Conservation (phyloP, 768 basidiomycete species). For the Pleurotus sapidus region DNA sequence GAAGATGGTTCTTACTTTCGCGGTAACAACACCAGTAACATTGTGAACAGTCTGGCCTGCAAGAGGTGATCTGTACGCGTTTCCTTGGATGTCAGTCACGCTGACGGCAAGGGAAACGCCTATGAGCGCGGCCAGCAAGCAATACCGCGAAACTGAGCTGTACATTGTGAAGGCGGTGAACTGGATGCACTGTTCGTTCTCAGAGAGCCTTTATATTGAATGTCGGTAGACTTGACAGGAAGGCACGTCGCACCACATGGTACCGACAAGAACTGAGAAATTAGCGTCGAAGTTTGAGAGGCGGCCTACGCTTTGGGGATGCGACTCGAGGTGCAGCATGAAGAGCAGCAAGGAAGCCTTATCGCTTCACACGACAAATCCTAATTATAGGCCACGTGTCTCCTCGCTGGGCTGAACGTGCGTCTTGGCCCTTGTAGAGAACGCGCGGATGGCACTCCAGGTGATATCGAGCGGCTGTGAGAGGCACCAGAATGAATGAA, state of each 20-base stretch:
- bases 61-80: conserved; percentile 42
- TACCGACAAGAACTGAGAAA: neutral
- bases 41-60: conserved; percentile 40
- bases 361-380: neutral
- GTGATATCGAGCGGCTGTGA: too few relatives aligned
- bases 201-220: neutral
- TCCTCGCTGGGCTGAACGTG: neutral
- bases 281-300: neutral
- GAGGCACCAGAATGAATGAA: too few relatives aligned
- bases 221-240: neutral
- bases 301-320: neutral
- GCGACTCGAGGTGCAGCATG: neutral
- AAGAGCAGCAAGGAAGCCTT: neutral
- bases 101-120: conserved; percentile 28
- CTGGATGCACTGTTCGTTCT: neutral
- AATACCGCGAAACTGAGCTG: neutral
- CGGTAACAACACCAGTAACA: conserved; percentile 50
- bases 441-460: neutral
- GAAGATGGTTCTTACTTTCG: conserved; percentile 36
- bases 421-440: neutral
- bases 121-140: conserved; percentile 10
- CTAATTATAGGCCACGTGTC: neutral
- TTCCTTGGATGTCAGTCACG: conserved; percentile 55
- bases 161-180: neutral
- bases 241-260: conserved; percentile 3